phyloP scores from a whole-genome alignment of 225 moss, liverwort and hornwort species.

The Bryum argenteum region DNA sequence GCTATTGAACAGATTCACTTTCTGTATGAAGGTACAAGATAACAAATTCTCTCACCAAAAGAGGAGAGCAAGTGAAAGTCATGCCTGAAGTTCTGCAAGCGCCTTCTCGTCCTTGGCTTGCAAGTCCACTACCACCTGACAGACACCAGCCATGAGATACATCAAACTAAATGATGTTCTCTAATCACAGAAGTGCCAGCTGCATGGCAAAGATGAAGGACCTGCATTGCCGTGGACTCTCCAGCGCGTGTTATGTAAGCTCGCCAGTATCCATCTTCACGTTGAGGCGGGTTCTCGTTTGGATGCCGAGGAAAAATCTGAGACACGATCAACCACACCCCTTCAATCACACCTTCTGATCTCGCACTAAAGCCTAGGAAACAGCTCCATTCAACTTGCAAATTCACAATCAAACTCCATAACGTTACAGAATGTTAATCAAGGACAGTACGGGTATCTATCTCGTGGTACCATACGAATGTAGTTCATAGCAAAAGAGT shows the following conservation, averaged over 20 bases:
- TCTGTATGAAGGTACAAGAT: conserved; percentile 1
- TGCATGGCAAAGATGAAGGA: conserved; percentile 12
- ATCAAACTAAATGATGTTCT: no score
- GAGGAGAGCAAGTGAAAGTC: conserved; percentile 41
- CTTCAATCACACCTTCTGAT: not conserved
- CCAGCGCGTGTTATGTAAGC: conserved; percentile 91
- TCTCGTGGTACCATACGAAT: not conserved
- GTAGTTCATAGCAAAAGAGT: not conserved
- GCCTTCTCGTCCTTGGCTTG: conserved; percentile 43
- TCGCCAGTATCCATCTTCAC: conserved; percentile 89
- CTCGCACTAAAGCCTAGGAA: conserved; percentile 3
- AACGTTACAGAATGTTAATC: not conserved
- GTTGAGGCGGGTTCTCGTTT: conserved; percentile 48
- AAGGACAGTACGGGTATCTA: no score
- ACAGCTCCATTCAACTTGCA: not conserved
- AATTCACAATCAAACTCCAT: not conserved
- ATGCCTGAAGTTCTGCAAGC: conserved; percentile 70
- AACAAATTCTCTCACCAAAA: conserved; percentile 47
- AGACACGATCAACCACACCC: not conserved
- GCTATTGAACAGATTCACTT: no score
- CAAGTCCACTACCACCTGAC: conserved; percentile 62
- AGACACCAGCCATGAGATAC: conserved; percentile 13
- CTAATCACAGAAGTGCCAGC: no score
- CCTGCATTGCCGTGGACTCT: conserved; percentile 91
- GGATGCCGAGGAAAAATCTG: conserved; percentile 50